Evolutionary conservation across 148 eudicot genomes (phyloP).

Genomic region (Rhododendron vialii): DNA sequence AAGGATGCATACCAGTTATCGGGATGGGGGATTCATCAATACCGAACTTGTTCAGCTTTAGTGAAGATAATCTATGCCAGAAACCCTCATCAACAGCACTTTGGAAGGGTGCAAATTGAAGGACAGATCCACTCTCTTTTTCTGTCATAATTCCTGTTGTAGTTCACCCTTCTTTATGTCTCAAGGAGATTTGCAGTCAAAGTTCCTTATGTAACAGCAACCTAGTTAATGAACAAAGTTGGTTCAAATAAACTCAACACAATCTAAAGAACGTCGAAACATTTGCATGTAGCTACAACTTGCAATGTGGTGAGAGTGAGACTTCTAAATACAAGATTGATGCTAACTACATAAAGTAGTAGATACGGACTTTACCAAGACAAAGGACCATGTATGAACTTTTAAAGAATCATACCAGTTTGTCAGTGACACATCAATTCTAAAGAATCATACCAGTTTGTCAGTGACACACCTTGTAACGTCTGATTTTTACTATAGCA

Average conservation of each 20-base stretch:
- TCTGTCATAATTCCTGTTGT: constrained; percentile 22
- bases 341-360: background rate
- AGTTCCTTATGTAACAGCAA: background rate
- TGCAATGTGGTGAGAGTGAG: background rate
- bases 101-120: constrained; percentile 64
- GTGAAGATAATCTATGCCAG: constrained; percentile 80
- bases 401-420: background rate
- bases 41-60: constrained; percentile 81
- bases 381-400: background rate
- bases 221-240: background rate
- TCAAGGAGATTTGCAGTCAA: background rate
- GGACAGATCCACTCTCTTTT: constrained; percentile 27
- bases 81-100: constrained; percentile 80
- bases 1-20: constrained; percentile 46
- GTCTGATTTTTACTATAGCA: background rate
- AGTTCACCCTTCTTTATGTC: background rate
- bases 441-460: background rate
- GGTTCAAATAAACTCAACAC: background rate
- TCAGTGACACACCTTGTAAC: background rate
- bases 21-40: constrained; percentile 78
- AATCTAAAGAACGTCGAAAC: background rate
- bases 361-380: background rate
- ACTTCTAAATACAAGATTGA: background rate
- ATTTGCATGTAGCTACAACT: background rate
- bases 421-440: background rate